phyloP scores from a whole-genome alignment of 176 grass and related monocot genomes.

The Oryza australiensis region DNA sequence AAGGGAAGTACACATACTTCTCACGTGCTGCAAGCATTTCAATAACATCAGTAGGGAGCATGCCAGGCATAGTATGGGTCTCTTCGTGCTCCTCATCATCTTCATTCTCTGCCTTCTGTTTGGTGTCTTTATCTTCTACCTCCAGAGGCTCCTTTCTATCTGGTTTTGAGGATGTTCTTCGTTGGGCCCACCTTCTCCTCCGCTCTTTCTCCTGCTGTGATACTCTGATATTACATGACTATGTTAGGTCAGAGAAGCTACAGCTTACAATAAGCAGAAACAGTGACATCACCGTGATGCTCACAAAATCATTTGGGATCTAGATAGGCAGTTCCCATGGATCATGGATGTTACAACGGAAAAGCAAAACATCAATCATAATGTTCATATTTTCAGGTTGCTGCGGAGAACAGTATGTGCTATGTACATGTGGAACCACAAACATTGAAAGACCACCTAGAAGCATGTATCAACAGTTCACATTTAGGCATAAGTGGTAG shows the following conservation, averaged over 20 bases:
- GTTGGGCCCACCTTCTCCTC: conserved; percentile 50
- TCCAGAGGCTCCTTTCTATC: background rate
- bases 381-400: background rate
- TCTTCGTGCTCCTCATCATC: conserved; percentile 24
- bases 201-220: conserved; percentile 41
- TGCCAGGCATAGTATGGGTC: conserved; percentile 46
- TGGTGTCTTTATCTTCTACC: conserved; percentile 34
- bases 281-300: background rate
- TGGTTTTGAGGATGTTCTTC: conserved; percentile 47
- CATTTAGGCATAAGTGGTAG: background rate
- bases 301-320: background rate
- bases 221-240: conserved; percentile 30
- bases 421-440: background rate
- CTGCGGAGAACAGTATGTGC: background rate
- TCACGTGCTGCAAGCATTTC: conserved; percentile 88
- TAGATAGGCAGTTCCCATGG: background rate
- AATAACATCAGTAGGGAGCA: conserved; percentile 78
- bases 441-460: background rate
- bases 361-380: background rate
- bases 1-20: conserved; percentile 63
- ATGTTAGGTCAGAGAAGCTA: background rate
- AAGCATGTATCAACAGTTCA: background rate
- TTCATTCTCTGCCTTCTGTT: conserved; percentile 22
- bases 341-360: background rate
- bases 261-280: conserved; percentile 4